Evolutionary conservation across 805 yeast species (phyloP).

Genomic region (Metschnikowia bowlesiae): DNA sequence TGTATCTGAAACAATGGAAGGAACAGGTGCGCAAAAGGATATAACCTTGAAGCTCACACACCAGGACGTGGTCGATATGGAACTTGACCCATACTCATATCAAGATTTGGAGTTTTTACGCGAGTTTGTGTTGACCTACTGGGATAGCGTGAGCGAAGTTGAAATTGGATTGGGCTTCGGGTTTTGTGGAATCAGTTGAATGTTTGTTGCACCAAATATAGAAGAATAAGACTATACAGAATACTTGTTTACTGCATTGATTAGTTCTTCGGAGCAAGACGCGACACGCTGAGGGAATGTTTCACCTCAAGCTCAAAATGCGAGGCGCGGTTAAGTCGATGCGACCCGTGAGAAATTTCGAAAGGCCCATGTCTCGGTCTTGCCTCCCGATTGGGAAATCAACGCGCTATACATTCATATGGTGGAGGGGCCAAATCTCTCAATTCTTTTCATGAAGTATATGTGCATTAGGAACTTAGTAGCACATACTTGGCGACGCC

Average conservation of each 20-base stretch:
- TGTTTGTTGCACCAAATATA: neutral
- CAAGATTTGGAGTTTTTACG: slow-evolving; percentile 34
- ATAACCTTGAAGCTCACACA: slow-evolving; percentile 31
- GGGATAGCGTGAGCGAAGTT: slow-evolving; percentile 29
- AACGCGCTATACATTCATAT: neutral
- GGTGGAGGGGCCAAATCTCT: neutral
- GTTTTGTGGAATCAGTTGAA: slow-evolving; percentile 21
- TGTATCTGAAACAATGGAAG: slow-evolving; percentile 26
- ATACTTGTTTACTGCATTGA: neutral
- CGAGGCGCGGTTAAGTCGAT: neutral
- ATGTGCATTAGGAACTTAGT: neutral
- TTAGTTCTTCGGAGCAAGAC: neutral
- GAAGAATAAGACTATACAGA: neutral
- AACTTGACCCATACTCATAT: slow-evolving; percentile 39
- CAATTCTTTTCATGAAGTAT: neutral
- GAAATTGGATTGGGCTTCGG: slow-evolving; percentile 34
- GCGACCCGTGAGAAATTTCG: neutral
- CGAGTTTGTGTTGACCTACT: slow-evolving; percentile 32
- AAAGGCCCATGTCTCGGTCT: neutral
- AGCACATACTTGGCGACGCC: neutral
- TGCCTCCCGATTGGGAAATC: neutral
- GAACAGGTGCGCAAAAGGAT: slow-evolving; percentile 8
- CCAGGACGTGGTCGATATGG: slow-evolving; percentile 40
- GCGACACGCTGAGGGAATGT: neutral
- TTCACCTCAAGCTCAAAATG: neutral